Percentiles rank a stretch among this genome's conserved stretches.
Evolutionary conservation across 768 basidiomycete species (phyloP).

Genomic region (Fistulinella prunicolor): DNA sequence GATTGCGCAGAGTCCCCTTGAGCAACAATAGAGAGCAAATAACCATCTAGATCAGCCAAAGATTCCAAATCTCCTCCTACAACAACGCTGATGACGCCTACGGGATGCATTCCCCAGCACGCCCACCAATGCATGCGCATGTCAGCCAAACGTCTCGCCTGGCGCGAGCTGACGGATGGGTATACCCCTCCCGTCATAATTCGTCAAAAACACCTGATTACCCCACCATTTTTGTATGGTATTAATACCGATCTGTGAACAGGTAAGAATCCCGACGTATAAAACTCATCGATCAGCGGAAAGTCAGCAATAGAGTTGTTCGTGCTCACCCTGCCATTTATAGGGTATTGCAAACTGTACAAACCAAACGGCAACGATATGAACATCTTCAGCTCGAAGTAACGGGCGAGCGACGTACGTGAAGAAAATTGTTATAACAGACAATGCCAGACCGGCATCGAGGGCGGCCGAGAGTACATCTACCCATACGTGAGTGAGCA

Average conservation of each 20-base stretch:
- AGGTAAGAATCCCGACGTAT: too few species aligned
- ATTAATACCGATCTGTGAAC: constrained; percentile 17
- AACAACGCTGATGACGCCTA: too few species aligned
- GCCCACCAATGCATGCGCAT: too few species aligned
- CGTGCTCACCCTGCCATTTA: constrained; percentile 22
- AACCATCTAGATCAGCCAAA: too few species aligned
- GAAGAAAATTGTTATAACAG: constrained; percentile 68
- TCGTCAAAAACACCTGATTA: constrained; percentile 23
- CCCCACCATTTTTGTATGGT: constrained; percentile 30
- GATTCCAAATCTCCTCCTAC: too few species aligned
- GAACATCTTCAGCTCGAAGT: not conserved
- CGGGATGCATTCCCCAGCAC: too few species aligned
- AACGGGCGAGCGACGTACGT: constrained; percentile 37
- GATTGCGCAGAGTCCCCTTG: too few species aligned
- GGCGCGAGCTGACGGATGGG: constrained; percentile 25
- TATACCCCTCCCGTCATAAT: constrained; percentile 22
- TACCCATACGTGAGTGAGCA: constrained; percentile 21
- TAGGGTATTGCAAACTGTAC: constrained; percentile 29
- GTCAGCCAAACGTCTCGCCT: constrained; percentile 25
- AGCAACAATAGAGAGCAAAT: too few species aligned
- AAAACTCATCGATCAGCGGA: too few species aligned
- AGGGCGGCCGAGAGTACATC: constrained; percentile 75
- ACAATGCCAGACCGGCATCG: constrained; percentile 69
- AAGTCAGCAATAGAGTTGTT: too few species aligned
- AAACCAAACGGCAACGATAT: too few species aligned